A percentile compares a stretch with the other conserved stretches of the same genome.
Evolutionary conservation across 768 basidiomycete species (phyloP).

Genomic region (Brasilioporus rufonigricans): DNA sequence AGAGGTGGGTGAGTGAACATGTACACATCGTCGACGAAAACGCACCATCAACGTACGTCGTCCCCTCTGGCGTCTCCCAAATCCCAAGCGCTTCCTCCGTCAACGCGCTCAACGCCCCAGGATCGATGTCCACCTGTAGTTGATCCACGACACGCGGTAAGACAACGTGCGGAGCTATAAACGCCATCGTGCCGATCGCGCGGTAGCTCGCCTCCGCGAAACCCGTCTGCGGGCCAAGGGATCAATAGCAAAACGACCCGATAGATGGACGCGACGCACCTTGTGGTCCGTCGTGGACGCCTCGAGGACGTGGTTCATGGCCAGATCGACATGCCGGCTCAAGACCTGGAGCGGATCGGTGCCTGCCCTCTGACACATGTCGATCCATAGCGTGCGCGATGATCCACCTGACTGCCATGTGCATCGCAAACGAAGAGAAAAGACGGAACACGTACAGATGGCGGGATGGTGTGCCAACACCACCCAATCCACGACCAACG

Average conservation of each 20-base stretch:
- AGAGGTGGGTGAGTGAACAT: no score
- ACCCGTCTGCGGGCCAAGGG: slow-evolving; percentile 18
- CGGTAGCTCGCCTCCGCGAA: slow-evolving; percentile 69
- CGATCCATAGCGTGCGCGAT: slow-evolving; percentile 59
- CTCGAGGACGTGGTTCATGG: slow-evolving; percentile 49
- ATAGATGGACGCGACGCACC: slow-evolving; percentile 35
- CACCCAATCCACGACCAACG: slow-evolving; percentile 51
- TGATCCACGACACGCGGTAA: slow-evolving; percentile 72
- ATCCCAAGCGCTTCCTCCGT: slow-evolving; percentile 76
- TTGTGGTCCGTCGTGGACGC: slow-evolving; percentile 46
- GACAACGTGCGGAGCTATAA: slow-evolving; percentile 69
- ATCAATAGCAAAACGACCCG: neutral
- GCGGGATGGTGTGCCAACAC: slow-evolving; percentile 73
- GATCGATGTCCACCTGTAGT: slow-evolving; percentile 62
- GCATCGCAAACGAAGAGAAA: no score
- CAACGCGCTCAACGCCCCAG: slow-evolving; percentile 54
- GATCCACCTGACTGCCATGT: slow-evolving; percentile 16
- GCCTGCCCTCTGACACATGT: slow-evolving; percentile 66
- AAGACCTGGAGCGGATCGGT: slow-evolving; percentile 67
- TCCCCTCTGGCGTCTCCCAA: slow-evolving; percentile 85
- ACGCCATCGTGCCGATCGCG: slow-evolving; percentile 72
- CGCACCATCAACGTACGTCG: slow-evolving; percentile 74
- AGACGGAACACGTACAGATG: slow-evolving; percentile 48
- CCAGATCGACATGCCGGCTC: slow-evolving; percentile 43
- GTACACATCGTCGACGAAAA: no score